Conservation (phyloP, 208 protist species). For the Naegleria fowleri region DNA sequence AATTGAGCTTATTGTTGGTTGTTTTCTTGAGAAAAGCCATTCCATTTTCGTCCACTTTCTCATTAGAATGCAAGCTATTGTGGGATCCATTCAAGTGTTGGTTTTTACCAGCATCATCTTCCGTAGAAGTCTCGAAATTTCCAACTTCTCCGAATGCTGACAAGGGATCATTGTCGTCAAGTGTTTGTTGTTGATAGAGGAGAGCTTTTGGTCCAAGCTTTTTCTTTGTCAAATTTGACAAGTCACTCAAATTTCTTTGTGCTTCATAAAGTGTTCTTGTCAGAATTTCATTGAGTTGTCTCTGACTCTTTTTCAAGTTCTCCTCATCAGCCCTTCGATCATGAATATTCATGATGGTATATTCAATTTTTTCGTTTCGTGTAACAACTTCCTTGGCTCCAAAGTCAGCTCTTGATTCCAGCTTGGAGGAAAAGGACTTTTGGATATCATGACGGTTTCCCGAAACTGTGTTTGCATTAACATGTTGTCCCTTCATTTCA, state of each 20-base stretch:
- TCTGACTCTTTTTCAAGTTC: not conserved
- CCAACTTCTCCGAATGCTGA: not conserved
- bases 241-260: not conserved
- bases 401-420: not conserved
- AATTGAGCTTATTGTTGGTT: not conserved
- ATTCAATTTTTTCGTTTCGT: not conserved
- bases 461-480: no score
- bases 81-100: not conserved
- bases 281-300: constrained; percentile 7
- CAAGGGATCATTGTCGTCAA: not conserved
- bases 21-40: not conserved
- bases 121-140: not conserved
- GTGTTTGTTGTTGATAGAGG: not conserved
- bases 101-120: not conserved
- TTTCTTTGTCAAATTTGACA: not conserved
- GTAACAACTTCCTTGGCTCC: not conserved
- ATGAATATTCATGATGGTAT: not conserved
- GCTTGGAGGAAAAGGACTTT: not conserved
- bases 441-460: no score
- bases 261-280: constrained; percentile 10
- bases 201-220: not conserved
- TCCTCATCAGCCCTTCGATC: not conserved
- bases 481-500: no score
- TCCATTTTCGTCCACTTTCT: not conserved
- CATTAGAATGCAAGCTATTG: not conserved